Evolutionary conservation across 352 stramenopile species (phyloP).

Genomic region (Pythium chondricola): DNA sequence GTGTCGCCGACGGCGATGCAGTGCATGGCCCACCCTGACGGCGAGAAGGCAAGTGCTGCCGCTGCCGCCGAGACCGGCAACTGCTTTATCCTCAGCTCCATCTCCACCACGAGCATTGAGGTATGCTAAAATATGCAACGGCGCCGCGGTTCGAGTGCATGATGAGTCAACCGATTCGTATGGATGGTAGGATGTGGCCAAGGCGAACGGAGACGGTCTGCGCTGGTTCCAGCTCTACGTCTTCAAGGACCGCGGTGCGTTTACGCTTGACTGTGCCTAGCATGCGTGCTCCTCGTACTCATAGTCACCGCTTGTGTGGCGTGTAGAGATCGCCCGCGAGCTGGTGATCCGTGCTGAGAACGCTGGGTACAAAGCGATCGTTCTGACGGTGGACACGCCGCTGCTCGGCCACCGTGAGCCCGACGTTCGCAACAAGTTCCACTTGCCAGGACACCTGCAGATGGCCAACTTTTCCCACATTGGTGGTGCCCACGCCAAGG

Average conservation of each 20-base stretch:
- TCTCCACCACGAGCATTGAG: conserved; percentile 89
- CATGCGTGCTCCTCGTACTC: no score
- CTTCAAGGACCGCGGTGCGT: conserved; percentile 84
- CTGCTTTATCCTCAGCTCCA: conserved; percentile 90
- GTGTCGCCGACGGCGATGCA: conserved; percentile 89
- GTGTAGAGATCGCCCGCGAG: conserved; percentile 88
- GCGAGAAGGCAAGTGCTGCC: conserved; percentile 82
- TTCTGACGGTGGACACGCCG: conserved; percentile 94
- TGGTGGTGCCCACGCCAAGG: conserved; percentile 55
- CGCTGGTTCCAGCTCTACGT: conserved; percentile 97
- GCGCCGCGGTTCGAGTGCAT: no score
- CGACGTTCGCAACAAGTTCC: conserved; percentile 93
- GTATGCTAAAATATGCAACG: no score
- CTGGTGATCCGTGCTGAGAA: conserved; percentile 87
- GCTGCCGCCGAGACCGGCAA: conserved; percentile 82
- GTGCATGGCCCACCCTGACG: conserved; percentile 93
- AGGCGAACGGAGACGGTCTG: conserved; percentile 55
- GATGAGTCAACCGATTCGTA: not conserved
- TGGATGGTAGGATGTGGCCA: conserved; percentile 12
- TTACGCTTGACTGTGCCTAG: not conserved
- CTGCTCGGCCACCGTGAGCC: conserved; percentile 94
- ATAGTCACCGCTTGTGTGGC: not conserved
- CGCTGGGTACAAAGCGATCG: conserved; percentile 94
- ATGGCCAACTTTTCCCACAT: conserved; percentile 38
- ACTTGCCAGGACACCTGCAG: conserved; percentile 58